Evolutionary conservation across 495 filamentous ascomycete species (phyloP), one percentile per base, ranked within the genome.

Genomic region (Articulospora tetracladia): DNA sequence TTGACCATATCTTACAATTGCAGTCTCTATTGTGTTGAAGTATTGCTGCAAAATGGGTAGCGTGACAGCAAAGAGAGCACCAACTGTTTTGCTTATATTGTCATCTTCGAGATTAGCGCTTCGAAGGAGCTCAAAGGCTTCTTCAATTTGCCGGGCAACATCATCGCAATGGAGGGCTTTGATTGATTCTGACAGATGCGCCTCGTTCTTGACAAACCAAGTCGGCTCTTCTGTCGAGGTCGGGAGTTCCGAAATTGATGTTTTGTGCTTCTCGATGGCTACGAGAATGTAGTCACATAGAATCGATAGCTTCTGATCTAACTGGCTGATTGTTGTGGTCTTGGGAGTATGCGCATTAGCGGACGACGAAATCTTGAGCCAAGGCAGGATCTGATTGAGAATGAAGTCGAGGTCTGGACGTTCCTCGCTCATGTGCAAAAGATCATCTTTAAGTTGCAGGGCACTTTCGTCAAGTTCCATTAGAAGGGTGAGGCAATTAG

Each of bases 21-120:
- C 65, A 17, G 79, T 73, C 19, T 76, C 66, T 67, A 83, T 86
- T 23, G 86, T 85, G 23, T 77, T 70, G 34, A 76, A 75, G 65
- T 92, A 98, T 65, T 91, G 86, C 56, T 85, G 76, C 13, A 94
- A 66, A 49, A 97, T 86, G 0, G 94, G 93, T 3, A 84, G 66
- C 27, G 92, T 71, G 27, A 85, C 80, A 1, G 85, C 80, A 58
- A 91, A 79, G 22, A 93, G 63, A 4, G 87, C 84, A 23, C 79
- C 73, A 2, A 82, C 82, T 30, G 79, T 63, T 28, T 74, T 66
- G 47, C 84, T 71, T 32, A 72, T 69, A 19, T 67, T 49, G 13
- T 66, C 49, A 25, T 83, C 73, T 48, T 70, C 64, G 7, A 78
- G 68, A 57, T 84, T 72, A 8, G 90, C 52, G 44, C 59, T 28